phyloP scores from a whole-genome alignment of 345 rosid genomes.

The Populus nigra region DNA sequence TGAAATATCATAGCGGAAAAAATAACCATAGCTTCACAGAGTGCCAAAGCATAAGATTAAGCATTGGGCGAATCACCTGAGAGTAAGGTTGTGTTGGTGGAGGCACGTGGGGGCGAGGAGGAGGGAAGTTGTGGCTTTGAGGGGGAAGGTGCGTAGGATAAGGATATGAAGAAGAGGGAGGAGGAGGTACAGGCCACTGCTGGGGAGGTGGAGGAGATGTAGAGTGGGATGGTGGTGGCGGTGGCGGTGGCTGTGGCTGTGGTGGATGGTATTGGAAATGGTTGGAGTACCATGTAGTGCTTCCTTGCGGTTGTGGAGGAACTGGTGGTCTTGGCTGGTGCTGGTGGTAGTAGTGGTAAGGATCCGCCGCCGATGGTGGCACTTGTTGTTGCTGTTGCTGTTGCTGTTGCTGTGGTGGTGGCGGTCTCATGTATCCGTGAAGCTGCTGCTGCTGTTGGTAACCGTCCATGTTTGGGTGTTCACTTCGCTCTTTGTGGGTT shows the following conservation, averaged over 20 bases:
- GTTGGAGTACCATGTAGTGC: slow-evolving; percentile 13
- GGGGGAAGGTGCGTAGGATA: slow-evolving; percentile 34
- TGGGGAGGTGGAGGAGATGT: slow-evolving; percentile 56
- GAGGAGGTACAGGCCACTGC: slow-evolving; percentile 46
- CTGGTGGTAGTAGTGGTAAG: slow-evolving; percentile 31
- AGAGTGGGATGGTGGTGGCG: slow-evolving; percentile 41
- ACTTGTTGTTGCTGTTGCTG: slow-evolving; percentile 37
- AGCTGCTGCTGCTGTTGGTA: slow-evolving; percentile 54
- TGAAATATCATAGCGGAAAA: neutral
- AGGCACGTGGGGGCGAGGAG: slow-evolving; percentile 30
- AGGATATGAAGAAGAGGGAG: slow-evolving; percentile 24
- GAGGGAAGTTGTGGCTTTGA: slow-evolving; percentile 38
- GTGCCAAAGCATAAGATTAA: too few species aligned
- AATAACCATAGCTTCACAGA: neutral
- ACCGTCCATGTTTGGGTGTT: slow-evolving; percentile 45
- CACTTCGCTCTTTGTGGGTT: neutral
- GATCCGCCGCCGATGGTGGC: slow-evolving; percentile 44
- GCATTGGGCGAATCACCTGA: slow-evolving; percentile 41
- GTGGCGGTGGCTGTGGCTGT: slow-evolving; percentile 14
- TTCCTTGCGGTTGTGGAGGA: slow-evolving; percentile 23
- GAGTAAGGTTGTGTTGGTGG: slow-evolving; percentile 33
- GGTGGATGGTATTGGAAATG: slow-evolving; percentile 25
- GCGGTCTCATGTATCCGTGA: slow-evolving; percentile 46
- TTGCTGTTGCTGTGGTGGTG: slow-evolving; percentile 30
- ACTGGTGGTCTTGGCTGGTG: slow-evolving; percentile 17